Conservation (phyloP, 177 flowering plant species). For the Vitis hybrid region DNA sequence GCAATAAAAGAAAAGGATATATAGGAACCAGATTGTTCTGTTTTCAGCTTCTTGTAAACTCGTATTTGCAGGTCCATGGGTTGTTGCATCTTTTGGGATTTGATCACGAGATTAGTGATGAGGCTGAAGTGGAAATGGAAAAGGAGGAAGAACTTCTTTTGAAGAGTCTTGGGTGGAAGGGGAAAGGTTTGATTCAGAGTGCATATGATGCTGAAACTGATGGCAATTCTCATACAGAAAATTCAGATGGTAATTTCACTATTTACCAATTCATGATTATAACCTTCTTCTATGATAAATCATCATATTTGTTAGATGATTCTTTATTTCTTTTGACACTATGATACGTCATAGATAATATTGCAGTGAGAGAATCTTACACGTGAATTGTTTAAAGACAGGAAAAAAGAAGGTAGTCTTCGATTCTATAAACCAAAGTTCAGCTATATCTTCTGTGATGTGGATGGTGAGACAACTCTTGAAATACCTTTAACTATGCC, state of each 20-base stretch:
- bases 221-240: constrained; percentile 34
- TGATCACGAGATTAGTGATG: constrained; percentile 94
- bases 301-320: constrained; percentile 1
- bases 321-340: constrained; percentile 17
- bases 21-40: too few species aligned
- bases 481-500: background rate
- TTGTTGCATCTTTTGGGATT: constrained; percentile 90
- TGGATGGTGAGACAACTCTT: constrained; percentile 83
- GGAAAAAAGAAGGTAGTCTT: constrained; percentile 83
- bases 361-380: constrained; percentile 36
- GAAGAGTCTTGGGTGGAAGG: constrained; percentile 86
- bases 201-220: constrained; percentile 55
- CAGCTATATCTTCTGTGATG: constrained; percentile 86
- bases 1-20: too few species aligned
- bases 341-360: constrained; percentile 11
- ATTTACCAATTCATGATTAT: background rate
- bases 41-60: too few species aligned
- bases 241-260: constrained; percentile 53
- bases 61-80: constrained; percentile 73
- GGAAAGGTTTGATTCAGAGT: constrained; percentile 85
- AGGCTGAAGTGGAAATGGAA: constrained; percentile 94
- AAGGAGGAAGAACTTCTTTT: constrained; percentile 77
- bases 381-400: constrained; percentile 55
- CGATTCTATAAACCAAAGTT: constrained; percentile 87
- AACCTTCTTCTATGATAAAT: background rate